Conservation (phyloP, 108 stramenopile species). For the Conticribra guillardii region DNA sequence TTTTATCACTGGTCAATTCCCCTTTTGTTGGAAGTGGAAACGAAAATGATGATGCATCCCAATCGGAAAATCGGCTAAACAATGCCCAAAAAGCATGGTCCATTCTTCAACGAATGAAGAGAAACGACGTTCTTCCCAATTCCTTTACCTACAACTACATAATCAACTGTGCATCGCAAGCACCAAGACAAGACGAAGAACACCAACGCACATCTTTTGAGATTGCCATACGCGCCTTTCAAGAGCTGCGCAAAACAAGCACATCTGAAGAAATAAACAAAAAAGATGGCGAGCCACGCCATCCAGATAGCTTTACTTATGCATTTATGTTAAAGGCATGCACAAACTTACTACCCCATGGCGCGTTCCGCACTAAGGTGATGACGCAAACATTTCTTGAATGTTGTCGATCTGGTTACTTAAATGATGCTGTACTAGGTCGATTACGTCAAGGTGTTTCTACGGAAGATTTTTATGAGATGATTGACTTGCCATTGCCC, state of each 20-base stretch:
- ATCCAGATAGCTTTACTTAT: slow-evolving; percentile 80
- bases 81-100: slow-evolving; percentile 47
- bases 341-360: slow-evolving; percentile 62
- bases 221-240: slow-evolving; percentile 49
- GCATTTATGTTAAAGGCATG: slow-evolving; percentile 84
- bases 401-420: slow-evolving; percentile 69
- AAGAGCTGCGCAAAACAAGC: slow-evolving; percentile 35
- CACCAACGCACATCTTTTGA: slow-evolving; percentile 39
- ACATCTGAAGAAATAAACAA: not conserved
- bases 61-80: slow-evolving; percentile 4
- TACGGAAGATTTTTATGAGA: slow-evolving; percentile 33
- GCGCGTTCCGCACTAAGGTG: slow-evolving; percentile 56
- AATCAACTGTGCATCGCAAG: slow-evolving; percentile 53
- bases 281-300: not conserved
- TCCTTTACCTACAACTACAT: slow-evolving; percentile 57
- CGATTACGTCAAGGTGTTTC: slow-evolving; percentile 55
- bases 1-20: slow-evolving; percentile 38
- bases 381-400: slow-evolving; percentile 67
- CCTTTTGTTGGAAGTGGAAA: slow-evolving; percentile 7
- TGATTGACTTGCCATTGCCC: slow-evolving; percentile 36
- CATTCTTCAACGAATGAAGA: slow-evolving; percentile 45
- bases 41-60: slow-evolving; percentile 3
- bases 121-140: slow-evolving; percentile 40
- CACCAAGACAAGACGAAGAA: slow-evolving; percentile 12
- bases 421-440: slow-evolving; percentile 63